phyloP scores from a whole-genome alignment of 169 alveolate species.

The Blepharisma undulans region DNA sequence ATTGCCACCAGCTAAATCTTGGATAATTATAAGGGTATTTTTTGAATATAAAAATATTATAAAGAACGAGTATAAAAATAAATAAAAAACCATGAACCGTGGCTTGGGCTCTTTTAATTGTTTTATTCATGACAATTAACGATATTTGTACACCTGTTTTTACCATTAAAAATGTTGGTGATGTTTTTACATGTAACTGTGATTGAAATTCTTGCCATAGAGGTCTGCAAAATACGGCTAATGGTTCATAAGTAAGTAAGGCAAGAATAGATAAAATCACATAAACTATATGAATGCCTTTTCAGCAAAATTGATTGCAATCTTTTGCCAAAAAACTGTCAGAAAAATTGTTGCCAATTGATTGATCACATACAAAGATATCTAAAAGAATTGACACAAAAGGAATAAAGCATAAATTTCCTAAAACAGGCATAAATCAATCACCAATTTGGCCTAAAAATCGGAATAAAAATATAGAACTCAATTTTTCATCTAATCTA shows the following conservation, averaged over 20 bases:
- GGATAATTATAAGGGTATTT: conserved; percentile 26
- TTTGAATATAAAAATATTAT: not conserved
- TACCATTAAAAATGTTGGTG: not conserved
- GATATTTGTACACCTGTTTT: conserved; percentile 11
- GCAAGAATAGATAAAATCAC: not conserved
- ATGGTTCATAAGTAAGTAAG: not conserved
- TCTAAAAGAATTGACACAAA: not conserved
- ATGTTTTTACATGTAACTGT: not conserved
- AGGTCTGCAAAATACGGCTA: not conserved
- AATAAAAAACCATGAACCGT: not conserved
- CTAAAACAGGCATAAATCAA: conserved; percentile 19
- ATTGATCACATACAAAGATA: conserved; percentile 7
- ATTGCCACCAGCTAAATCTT: not conserved
- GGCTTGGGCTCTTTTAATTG: not conserved
- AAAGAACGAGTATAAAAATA: not conserved
- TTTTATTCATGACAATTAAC: not conserved
- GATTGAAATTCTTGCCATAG: conserved; percentile 19
- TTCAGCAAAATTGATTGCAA: conserved; percentile 31
- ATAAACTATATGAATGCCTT: conserved; percentile 11
- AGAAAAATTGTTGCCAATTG: not conserved
- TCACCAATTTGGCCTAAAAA: not conserved
- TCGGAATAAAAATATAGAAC: not conserved
- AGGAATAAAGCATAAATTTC: conserved; percentile 17
- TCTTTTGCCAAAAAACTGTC: conserved; percentile 20
- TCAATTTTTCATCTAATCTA: not conserved